Evolutionary conservation across 2,329 filamentous ascomycete genomes (phyloP), one percentile per base, ranked within the genome.

Genomic region (Penicillium corylophilum): DNA sequence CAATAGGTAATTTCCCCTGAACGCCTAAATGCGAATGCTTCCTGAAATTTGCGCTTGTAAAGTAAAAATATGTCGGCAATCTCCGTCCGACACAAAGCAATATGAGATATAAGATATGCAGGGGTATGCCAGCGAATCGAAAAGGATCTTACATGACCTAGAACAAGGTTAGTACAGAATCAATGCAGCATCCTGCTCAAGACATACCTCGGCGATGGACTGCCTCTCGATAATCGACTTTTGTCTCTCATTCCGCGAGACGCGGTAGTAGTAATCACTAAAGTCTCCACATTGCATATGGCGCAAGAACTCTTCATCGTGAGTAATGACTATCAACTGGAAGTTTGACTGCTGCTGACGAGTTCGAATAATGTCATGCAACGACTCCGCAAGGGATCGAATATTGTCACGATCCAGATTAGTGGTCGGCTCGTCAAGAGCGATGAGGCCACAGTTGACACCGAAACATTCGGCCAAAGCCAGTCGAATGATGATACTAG

Each of bases 371-470:
- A 99, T 96, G 64, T 86, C 83, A 65, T 94, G 87, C 64, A 99
- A 75, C 42, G 88, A 90, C 69, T 88, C 82, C 8, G 94, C 94
- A 39, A 99, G 81, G 54, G 89, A 89, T 56, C 87, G 86, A 72
- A 97, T 97, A 72, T 99, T 99, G 76, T 96, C 92, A 56, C 85
- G 82, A 69, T 99, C 94, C 39, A 99, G 84, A 66, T 99, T 99
- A 2, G 94, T 99, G 0, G 94, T 99, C 6, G 94, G 94, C 74
- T 99, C 94, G 73, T 99, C 94, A 13, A 99, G 86, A 31, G 94
- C 93, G 67, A 99, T 96, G 50, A 99, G 82, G 16, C 94, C 94
- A 72, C 95, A 99, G 68, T 95, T 95, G 65, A 92, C 84, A 59
- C 94, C 94, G 69, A 99, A 99, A 63, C 91, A 96, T 73, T 99